A percentile compares a stretch with the other conserved stretches of the same genome.
phyloP scores from a whole-genome alignment of 306 rosid genomes.

The Herpetospermum pedunculosum region DNA sequence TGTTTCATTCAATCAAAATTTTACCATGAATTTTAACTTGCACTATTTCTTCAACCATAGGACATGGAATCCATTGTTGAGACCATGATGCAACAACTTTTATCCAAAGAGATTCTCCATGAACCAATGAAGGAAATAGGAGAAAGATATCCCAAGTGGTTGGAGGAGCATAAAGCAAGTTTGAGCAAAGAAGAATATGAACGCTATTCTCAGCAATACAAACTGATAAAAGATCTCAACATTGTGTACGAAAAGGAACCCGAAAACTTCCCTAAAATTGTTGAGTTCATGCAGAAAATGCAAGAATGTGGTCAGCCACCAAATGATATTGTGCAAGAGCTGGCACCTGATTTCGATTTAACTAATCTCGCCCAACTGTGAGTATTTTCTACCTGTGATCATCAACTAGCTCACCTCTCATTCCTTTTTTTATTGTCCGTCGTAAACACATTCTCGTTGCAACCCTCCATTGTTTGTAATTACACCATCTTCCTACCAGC shows the following conservation, averaged over 20 bases:
- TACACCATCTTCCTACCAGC: background rate
- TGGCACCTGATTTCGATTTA: constrained; percentile 79
- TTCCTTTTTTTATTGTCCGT: background rate
- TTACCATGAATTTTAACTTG: background rate
- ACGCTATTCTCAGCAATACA: constrained; percentile 50
- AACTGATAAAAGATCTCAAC: constrained; percentile 59
- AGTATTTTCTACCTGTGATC: constrained; percentile 22
- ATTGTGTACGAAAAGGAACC: constrained; percentile 69
- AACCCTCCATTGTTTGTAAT: background rate
- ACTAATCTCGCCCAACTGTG: constrained; percentile 74
- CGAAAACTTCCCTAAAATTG: constrained; percentile 57
- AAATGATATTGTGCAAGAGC: constrained; percentile 67
- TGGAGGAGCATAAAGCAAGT: constrained; percentile 67
- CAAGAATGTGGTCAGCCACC: constrained; percentile 99
- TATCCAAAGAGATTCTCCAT: constrained; percentile 89
- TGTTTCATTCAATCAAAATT: background rate
- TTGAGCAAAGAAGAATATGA: constrained; percentile 69
- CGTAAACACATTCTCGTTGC: background rate
- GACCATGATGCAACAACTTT: constrained; percentile 94
- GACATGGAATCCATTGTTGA: constrained; percentile 86
- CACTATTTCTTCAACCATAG: constrained; percentile 20
- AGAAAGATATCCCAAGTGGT: constrained; percentile 92
- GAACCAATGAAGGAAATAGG: constrained; percentile 98
- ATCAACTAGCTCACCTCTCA: background rate
- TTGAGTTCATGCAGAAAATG: constrained; percentile 97